Percentiles rank a stretch among this genome's conserved stretches.
Evolutionary conservation across 1,284 basidiomycete species (phyloP).

Genomic region (Neotropicomus parvogracilis): DNA sequence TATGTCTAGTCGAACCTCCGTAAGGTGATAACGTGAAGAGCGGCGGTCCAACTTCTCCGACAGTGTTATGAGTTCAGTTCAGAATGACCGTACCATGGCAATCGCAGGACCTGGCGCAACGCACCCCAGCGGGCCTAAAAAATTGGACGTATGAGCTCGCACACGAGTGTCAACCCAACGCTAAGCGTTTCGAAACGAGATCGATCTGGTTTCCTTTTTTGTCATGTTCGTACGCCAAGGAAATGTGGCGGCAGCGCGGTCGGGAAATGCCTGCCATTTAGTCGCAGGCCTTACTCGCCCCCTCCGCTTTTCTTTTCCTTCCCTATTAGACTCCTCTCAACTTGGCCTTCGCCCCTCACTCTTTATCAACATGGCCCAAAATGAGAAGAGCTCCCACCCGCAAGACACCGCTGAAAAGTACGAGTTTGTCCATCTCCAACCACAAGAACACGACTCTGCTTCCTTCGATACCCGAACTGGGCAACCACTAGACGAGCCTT

Average conservation of each 20-base stretch:
- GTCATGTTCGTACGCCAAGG: too few species aligned
- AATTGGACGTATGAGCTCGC: too few species aligned
- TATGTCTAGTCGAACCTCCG: too few species aligned
- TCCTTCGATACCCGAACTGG: slow-evolving; percentile 2
- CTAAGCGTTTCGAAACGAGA: too few species aligned
- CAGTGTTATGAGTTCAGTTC: too few species aligned
- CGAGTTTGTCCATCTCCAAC: slow-evolving; percentile 20
- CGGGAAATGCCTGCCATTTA: not conserved
- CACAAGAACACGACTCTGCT: slow-evolving; percentile 16
- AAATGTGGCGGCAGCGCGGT: not conserved
- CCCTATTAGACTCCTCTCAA: not conserved
- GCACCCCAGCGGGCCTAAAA: too few species aligned
- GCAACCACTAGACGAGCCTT: slow-evolving; percentile 4
- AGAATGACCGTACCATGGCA: too few species aligned
- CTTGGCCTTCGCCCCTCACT: not conserved
- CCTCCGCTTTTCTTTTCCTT: not conserved
- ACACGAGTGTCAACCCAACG: too few species aligned
- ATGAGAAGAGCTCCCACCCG: slow-evolving; percentile 20
- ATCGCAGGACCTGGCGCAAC: too few species aligned
- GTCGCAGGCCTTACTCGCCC: not conserved
- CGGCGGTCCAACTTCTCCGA: too few species aligned
- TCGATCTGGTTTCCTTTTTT: too few species aligned
- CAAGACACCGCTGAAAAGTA: slow-evolving; percentile 19
- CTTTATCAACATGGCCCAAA: slow-evolving; percentile 19
- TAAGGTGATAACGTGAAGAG: too few species aligned